Evolutionary conservation across 1,284 basidiomycete species (phyloP).

Genomic region (Cutaneotrichosporon cutaneum): DNA sequence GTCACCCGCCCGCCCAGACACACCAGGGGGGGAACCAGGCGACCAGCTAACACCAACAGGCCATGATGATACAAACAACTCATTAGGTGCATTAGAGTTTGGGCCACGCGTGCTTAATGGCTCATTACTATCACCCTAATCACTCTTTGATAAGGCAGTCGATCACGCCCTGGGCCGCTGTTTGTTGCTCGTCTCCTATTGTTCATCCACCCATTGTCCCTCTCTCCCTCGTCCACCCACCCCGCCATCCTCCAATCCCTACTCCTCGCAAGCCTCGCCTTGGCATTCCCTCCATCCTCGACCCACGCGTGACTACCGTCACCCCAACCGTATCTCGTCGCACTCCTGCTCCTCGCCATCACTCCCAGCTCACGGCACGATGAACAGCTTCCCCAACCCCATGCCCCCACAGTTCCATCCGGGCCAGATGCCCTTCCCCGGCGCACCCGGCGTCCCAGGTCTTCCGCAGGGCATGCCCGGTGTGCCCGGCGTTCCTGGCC

Average conservation of each 20-base stretch:
- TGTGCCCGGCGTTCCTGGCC: slow-evolving; percentile 4
- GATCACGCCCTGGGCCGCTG: too few relatives aligned
- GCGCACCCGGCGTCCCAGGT: slow-evolving; percentile 6
- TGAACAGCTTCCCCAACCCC: slow-evolving; percentile 25
- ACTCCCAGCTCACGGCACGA: slow-evolving; percentile 1
- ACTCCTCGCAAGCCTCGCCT: background rate
- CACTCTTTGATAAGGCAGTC: too few relatives aligned
- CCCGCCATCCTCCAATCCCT: background rate
- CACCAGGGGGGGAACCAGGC: too few relatives aligned
- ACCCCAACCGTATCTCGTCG: background rate
- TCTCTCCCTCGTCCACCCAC: background rate
- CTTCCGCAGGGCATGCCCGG: slow-evolving; percentile 5
- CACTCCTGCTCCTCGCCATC: background rate
- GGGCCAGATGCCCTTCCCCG: slow-evolving; percentile 9
- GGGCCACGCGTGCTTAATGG: too few relatives aligned
- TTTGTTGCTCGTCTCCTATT: too few relatives aligned
- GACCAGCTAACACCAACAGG: too few relatives aligned
- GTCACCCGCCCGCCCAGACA: too few relatives aligned
- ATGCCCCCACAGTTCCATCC: slow-evolving; percentile 18
- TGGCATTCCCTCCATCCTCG: background rate
- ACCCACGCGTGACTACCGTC: background rate
- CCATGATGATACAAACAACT: too few relatives aligned
- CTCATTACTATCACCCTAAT: too few relatives aligned
- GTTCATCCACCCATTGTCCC: background rate
- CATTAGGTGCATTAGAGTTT: too few relatives aligned